Conservation (phyloP, 768 basidiomycete species). For the Russula brevipes region DNA sequence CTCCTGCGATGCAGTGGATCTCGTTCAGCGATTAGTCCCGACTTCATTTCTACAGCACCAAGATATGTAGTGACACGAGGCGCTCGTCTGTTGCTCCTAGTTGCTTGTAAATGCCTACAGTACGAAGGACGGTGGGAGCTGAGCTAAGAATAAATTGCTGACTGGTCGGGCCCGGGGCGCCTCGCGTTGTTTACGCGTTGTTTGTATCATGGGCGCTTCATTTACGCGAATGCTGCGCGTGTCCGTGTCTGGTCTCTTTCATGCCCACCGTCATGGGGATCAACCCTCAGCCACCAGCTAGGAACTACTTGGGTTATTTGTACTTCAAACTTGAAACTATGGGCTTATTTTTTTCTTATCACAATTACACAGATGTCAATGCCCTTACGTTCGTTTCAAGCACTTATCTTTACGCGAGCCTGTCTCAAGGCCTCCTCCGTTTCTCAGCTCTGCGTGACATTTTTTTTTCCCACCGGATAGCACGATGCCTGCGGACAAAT, state of each 20-base stretch:
- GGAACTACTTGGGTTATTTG: background rate
- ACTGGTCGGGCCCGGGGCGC: too few species aligned
- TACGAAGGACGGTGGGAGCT: background rate
- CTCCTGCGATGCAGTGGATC: background rate
- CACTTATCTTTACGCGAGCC: background rate
- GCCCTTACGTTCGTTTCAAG: background rate
- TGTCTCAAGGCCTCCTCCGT: background rate
- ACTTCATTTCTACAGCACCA: background rate
- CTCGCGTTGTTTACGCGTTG: constrained; percentile 24
- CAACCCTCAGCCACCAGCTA: background rate
- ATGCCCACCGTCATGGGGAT: background rate
- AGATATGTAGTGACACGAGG: too few species aligned
- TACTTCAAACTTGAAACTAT: background rate
- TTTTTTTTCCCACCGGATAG: background rate
- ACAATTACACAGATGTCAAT: background rate
- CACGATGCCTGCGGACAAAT: background rate
- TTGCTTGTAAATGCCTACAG: too few species aligned
- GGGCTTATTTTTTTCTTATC: background rate
- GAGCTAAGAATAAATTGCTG: background rate
- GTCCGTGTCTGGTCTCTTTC: background rate
- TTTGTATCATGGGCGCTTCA: constrained; percentile 1
- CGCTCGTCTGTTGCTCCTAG: too few species aligned
- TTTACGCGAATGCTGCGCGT: background rate
- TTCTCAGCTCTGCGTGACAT: background rate
- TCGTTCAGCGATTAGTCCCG: background rate